Evolutionary conservation across 1,284 basidiomycete genomes (phyloP).

Genomic region (Mycena sp.): DNA sequence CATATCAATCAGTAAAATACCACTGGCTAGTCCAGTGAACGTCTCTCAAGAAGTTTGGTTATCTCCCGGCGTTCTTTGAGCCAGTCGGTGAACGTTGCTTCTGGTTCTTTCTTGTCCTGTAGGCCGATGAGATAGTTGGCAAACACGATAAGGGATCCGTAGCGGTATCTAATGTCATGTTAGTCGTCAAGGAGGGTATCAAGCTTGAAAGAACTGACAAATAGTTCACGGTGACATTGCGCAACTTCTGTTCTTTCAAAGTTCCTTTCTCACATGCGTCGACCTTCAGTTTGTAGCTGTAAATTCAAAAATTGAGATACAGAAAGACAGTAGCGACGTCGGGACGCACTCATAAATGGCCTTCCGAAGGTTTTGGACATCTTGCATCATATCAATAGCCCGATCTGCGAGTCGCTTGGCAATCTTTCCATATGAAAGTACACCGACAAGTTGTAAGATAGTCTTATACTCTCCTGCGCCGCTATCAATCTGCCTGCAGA

Average conservation of each 20-base stretch:
- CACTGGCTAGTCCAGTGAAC: constrained; percentile 81
- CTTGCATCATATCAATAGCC: constrained; percentile 91
- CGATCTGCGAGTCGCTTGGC: constrained; percentile 95
- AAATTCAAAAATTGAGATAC: constrained; percentile 12
- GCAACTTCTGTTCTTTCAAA: constrained; percentile 78
- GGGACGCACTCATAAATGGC: constrained; percentile 86
- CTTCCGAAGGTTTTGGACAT: constrained; percentile 93
- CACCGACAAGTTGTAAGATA: constrained; percentile 93
- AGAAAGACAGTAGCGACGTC: not conserved
- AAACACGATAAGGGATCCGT: constrained; percentile 94
- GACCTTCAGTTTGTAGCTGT: constrained; percentile 90
- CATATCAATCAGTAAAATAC: too few species aligned
- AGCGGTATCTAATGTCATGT: constrained; percentile 67
- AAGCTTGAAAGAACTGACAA: constrained; percentile 58
- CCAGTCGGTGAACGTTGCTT: constrained; percentile 83
- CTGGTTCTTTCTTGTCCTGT: constrained; percentile 52
- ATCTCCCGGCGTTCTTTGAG: constrained; percentile 87
- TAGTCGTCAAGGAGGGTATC: constrained; percentile 14
- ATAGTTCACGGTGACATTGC: constrained; percentile 85
- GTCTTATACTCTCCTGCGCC: constrained; percentile 94
- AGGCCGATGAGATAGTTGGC: constrained; percentile 95
- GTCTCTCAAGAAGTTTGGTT: constrained; percentile 76
- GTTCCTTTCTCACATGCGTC: constrained; percentile 86
- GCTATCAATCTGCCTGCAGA: not conserved
- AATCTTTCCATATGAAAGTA: constrained; percentile 87